Conservation (phyloP, 192 early-diverging fungal genomes). For the Entophlyctis luteolus region DNA sequence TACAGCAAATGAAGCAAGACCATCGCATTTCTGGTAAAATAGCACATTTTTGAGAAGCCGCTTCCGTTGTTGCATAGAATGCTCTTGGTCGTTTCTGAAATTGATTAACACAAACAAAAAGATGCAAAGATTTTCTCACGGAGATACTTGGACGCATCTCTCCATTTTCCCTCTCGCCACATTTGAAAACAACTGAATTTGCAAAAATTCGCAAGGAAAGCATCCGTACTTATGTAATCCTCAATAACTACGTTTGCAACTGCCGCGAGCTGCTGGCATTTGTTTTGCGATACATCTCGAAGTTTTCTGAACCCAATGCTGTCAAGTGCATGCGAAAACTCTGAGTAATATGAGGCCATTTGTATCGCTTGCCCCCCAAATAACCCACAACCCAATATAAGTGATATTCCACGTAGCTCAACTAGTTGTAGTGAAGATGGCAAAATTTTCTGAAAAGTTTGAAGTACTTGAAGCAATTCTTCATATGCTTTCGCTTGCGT, state of each 20-base stretch:
- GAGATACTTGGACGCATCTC: not conserved
- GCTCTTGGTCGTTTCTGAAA: not conserved
- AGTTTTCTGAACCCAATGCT: not conserved
- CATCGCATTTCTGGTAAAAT: not conserved
- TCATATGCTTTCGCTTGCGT: not conserved
- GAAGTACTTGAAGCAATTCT: constrained; percentile 13
- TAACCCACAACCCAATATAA: constrained; percentile 1
- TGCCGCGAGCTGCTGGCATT: not conserved
- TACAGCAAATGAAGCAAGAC: not conserved
- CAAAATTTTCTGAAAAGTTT: not conserved
- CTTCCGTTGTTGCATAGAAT: not conserved
- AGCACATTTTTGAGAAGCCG: constrained; percentile 6
- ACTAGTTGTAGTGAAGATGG: constrained; percentile 4
- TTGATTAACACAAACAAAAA: not conserved
- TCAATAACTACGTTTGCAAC: not conserved
- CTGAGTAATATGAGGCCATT: constrained; percentile 15
- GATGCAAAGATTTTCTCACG: not conserved
- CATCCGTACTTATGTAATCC: not conserved
- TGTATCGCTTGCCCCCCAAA: not conserved
- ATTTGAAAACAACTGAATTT: not conserved
- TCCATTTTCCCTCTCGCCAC: constrained; percentile 10
- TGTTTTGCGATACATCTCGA: not conserved
- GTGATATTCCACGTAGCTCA: not conserved
- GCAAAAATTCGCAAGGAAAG: not conserved
- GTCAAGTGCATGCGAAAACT: not conserved